Base-by-base conservation (phyloP, 768 basidiomycete species). In the Boletus vinaceobasis region DNA sequence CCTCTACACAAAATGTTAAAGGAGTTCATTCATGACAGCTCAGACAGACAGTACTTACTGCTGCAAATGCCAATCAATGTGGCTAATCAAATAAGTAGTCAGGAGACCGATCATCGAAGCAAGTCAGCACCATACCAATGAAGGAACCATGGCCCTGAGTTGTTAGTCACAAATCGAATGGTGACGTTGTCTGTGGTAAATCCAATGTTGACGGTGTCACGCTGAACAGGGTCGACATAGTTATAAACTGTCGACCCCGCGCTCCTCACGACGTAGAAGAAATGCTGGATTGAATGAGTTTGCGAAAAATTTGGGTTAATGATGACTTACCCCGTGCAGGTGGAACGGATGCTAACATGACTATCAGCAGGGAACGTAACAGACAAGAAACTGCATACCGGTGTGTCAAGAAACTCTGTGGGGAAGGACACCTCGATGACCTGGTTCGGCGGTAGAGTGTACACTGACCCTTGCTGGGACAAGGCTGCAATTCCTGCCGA, bases 91-190 rank as follows among this genome's bases (percentile, higher is more conserved):
- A 54, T 13, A 21, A 33, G 9, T 38, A 54, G 48, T 53, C 43
- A 60, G 43, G 23, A 43, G 39, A 39, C 9, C 17, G 4, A 45
- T 43, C 48, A 5, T 15, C 27, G 23, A 37, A 44, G 10, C 38
- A 10, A 5, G 42, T 19, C 5, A 29, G 37, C 21, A 7, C 3
- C 55, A 13, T 49, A 56, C 55, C 55, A 56, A 13, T 78, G 79
- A 52, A 80, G 64, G 55, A 81, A 72, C 79, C 82, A 86, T 8
- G 82, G 81, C 5, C 87, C 88, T 2, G 86, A 69, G 67, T 88
- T 88, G 61, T 90, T 81, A 0, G 87, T 86, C 29, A 68, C 68
- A 72, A 86, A 88, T 6, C 86, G 79, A 39, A 90, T 72, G 0
- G 80, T 81, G 23, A 79, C 77, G 21, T 75, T 74, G 53, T 79